Evolutionary conservation across 2,329 filamentous ascomycete genomes (phyloP), one percentile per base, ranked within the genome.

Genomic region (Arthrobotrys sphaeroides): DNA sequence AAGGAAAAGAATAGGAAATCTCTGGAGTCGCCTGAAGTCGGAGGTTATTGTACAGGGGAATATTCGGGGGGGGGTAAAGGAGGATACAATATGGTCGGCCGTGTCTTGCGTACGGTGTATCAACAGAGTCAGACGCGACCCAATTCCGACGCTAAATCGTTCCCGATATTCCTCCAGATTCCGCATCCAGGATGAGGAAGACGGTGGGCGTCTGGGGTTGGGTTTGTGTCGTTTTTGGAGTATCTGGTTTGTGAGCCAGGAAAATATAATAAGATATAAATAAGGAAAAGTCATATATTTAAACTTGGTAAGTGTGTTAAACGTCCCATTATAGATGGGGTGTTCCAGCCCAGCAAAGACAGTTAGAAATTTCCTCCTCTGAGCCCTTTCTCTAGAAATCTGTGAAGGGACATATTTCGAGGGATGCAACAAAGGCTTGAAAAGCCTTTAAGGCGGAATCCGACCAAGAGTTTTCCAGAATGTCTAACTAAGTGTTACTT

Each of bases 81-180:
- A 20, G 45, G 45, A 40, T 38, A 16, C 20, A 47, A 42, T 42
- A 74, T 74, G 70, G 22, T 62, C 70, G 68, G 70, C 70, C 67
- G 62, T 66, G 61, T 66, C 51, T 42, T 43, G n/a, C 16, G 36
- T 59, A 60, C 43, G 65, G 43, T 51, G 53, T 51, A 42, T 51
- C n/a, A 26, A 61, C 10, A 43, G 24, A 9, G 20, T 31, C 47
- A n/a, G 9, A 60, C 22, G 43, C 53, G n/a, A 18, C 20, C 16
- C 4, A 31, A 9, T 33, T 20, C 20, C 3, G n/a, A n/a, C 22
- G n/a, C 43, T 28, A n/a, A 42, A 59, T 28, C n/a, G n/a, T 24
- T 12, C 28, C 22, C 47, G 12, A 53, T 31, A 51, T 60, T 42
- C 61, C 65, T 51, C 31, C 12, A n/a, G n/a, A n/a, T 22, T 16